Evolutionary conservation across 208 protist genomes (phyloP).

Genomic region (Acanthamoeba polyphaga): DNA sequence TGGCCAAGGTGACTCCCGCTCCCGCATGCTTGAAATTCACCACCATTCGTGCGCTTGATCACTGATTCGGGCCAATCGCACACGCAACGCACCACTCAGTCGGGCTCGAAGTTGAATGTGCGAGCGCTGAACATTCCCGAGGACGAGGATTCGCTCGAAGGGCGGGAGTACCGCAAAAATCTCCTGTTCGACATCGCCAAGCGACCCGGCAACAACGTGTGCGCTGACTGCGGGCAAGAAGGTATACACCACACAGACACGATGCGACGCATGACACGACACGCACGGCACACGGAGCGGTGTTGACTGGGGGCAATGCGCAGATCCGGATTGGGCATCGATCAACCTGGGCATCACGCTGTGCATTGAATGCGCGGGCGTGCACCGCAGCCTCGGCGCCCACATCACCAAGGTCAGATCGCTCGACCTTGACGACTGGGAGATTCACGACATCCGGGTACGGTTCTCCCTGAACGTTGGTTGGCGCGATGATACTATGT

Average conservation of each 20-base stretch:
- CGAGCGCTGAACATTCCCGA: constrained; percentile 4
- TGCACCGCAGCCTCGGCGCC: constrained; percentile 86
- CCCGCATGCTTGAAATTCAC: not conserved
- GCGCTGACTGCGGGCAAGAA: constrained; percentile 51
- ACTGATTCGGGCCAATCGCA: not conserved
- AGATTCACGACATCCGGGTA: constrained; percentile 49
- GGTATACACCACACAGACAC: not conserved
- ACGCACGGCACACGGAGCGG: not conserved
- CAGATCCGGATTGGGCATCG: constrained; percentile 85
- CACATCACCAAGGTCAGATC: constrained; percentile 86
- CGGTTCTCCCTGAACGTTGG: not conserved
- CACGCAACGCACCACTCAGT: not conserved
- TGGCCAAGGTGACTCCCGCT: not conserved
- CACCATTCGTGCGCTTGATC: not conserved
- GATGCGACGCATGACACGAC: no score
- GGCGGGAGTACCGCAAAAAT: not conserved
- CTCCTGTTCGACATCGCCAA: constrained; percentile 30
- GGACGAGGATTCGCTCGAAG: constrained; percentile 6
- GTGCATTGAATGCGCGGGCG: constrained; percentile 88
- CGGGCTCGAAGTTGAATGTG: constrained; percentile 34
- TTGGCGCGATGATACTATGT: not conserved
- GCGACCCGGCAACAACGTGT: constrained; percentile 51
- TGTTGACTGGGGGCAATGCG: not conserved
- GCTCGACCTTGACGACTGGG: constrained; percentile 57
- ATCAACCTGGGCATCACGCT: constrained; percentile 89